Conservation (phyloP, 768 basidiomycete species). For the Termitomyces sp. region DNA sequence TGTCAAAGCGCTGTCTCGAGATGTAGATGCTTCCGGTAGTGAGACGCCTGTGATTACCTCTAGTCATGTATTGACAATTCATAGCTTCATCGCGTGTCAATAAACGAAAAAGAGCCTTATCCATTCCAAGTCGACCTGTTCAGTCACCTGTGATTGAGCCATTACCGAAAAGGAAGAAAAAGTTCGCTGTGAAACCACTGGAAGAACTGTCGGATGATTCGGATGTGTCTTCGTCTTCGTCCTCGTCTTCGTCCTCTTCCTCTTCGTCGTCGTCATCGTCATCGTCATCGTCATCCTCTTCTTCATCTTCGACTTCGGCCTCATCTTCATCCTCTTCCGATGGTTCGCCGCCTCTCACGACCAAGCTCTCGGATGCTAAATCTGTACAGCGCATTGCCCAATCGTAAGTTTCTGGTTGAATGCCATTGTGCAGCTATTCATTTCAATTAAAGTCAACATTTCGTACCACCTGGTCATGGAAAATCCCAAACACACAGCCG, state of each 20-base stretch:
- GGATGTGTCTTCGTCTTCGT: conserved; percentile 14
- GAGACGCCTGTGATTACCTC: not conserved
- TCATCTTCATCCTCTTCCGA: conserved; percentile 11
- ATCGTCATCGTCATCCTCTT: conserved; percentile 21
- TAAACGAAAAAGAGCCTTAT: conserved; percentile 21
- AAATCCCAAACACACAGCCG: conserved; percentile 11
- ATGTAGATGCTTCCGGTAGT: conserved; percentile 7
- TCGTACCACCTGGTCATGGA: conserved; percentile 16
- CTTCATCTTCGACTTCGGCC: conserved; percentile 15
- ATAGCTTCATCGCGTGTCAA: conserved; percentile 8
- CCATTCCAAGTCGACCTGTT: conserved; percentile 2
- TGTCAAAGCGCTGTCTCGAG: conserved; percentile 19
- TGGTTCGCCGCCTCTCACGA: conserved; percentile 9
- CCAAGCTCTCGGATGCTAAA: conserved; percentile 5
- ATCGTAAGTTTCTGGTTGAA: conserved; percentile 9
- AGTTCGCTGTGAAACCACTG: conserved; percentile 3
- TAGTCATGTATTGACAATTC: not conserved
- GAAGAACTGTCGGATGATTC: conserved; percentile 23
- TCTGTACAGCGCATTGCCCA: not conserved
- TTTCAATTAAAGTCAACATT: not conserved
- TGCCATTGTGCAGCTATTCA: not conserved
- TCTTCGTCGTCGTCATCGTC: conserved; percentile 16
- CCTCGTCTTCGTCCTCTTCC: conserved; percentile 25
- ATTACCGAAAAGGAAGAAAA: conserved; percentile 3
- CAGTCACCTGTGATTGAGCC: not conserved